phyloP scores from a whole-genome alignment of 495 filamentous ascomycete genomes.

The Trichodelitschia bisporula region DNA sequence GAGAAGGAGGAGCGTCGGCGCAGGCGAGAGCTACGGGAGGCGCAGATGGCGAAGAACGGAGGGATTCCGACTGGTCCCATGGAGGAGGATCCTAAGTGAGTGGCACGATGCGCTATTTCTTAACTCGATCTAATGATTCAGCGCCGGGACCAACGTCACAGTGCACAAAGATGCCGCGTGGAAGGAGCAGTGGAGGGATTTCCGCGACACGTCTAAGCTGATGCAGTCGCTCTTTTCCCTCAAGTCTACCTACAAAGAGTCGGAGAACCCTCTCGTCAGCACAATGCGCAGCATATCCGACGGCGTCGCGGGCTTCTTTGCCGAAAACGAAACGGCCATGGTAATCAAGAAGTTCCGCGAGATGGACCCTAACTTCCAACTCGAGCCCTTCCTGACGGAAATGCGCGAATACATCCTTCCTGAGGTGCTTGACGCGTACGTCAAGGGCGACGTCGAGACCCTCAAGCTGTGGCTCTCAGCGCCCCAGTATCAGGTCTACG shows the following conservation, averaged over 20 bases:
- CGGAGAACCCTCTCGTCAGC: constrained; percentile 82
- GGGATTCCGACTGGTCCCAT: constrained; percentile 26
- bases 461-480: constrained; percentile 87
- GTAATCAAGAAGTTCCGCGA: constrained; percentile 96
- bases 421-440: constrained; percentile 92
- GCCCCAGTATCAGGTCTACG: constrained; percentile 84
- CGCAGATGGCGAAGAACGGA: constrained; percentile 29
- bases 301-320: constrained; percentile 81
- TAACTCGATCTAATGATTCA: constrained; percentile 11
- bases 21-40: constrained; percentile 47
- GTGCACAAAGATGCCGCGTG: constrained; percentile 89
- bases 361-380: constrained; percentile 86
- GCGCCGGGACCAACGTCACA: constrained; percentile 81
- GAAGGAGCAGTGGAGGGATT: constrained; percentile 88
- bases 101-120: constrained; percentile 6
- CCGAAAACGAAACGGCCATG: constrained; percentile 88
- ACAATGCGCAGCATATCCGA: constrained; percentile 88
- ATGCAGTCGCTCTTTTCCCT: constrained; percentile 74
- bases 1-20: constrained; percentile 82
- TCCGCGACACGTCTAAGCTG: constrained; percentile 64
- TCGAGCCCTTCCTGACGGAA: constrained; percentile 80
- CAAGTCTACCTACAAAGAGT: constrained; percentile 73
- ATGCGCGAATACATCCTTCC: constrained; percentile 95
- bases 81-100: constrained; percentile 73
- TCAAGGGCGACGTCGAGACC: constrained; percentile 80